phyloP scores from a whole-genome alignment of 352 stramenopile genomes.

The Aphanomyces invadans region DNA sequence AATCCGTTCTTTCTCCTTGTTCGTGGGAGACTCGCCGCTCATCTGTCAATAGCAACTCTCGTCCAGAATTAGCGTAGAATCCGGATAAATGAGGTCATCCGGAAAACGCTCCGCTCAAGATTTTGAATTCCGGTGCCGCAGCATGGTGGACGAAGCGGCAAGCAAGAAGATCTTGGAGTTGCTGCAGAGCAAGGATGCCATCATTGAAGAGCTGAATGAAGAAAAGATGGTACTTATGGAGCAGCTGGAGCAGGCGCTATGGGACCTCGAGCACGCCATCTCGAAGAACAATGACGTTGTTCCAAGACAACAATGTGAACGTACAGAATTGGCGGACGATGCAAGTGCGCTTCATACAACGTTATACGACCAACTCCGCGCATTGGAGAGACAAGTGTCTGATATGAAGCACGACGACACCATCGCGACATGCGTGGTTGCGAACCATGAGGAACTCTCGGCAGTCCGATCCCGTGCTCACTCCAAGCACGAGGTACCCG shows the following conservation, averaged over 20 bases:
- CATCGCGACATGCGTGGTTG: too few relatives aligned
- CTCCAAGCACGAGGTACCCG: too few relatives aligned
- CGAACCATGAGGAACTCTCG: too few relatives aligned
- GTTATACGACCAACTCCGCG: conserved; percentile 1
- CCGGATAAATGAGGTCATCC: not conserved
- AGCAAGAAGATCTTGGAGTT: conserved; percentile 4
- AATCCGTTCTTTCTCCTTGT: conserved; percentile 23
- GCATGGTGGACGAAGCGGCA: not conserved
- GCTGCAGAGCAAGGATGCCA: conserved; percentile 11
- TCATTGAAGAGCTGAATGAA: conserved; percentile 9
- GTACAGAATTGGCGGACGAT: not conserved
- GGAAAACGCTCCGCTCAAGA: not conserved
- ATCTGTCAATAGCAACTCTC: not conserved
- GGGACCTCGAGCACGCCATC: conserved; percentile 12
- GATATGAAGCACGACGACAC: not conserved
- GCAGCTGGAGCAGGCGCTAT: conserved; percentile 1
- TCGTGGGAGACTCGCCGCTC: conserved; percentile 6
- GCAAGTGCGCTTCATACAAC: not conserved
- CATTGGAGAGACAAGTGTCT: not conserved
- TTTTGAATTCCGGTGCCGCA: not conserved
- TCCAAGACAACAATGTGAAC: not conserved
- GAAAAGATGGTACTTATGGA: conserved; percentile 7
- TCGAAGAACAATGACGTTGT: not conserved
- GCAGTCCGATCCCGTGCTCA: too few relatives aligned
- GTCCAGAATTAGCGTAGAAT: conserved; percentile 9